A percentile compares a stretch with the other conserved stretches of the same genome.
Conservation (phyloP, 2,329 filamentous ascomycete genomes). For the Cercospora sp. region DNA sequence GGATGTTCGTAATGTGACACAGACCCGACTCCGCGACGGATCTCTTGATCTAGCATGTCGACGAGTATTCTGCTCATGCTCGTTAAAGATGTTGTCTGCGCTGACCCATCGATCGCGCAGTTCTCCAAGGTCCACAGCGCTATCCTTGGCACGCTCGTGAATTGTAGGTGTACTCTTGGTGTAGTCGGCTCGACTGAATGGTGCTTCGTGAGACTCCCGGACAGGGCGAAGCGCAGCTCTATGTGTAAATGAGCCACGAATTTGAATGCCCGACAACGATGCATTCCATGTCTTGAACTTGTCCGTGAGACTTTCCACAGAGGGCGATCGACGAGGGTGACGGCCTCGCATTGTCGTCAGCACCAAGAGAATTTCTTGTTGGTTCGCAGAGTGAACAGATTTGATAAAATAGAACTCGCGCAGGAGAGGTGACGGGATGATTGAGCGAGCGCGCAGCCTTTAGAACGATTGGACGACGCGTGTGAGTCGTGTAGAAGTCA, state of each 20-base stretch:
- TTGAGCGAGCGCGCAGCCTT: background rate
- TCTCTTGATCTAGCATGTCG: background rate
- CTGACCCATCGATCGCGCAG: background rate
- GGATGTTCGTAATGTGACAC: conserved; percentile 1
- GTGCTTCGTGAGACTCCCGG: background rate
- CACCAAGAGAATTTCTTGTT: background rate
- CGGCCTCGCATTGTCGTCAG: conserved; percentile 5
- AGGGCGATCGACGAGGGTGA: background rate
- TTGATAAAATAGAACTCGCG: background rate
- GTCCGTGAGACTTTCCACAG: conserved; percentile 14
- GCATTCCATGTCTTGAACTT: conserved; percentile 16
- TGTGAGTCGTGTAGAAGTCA: conserved; percentile 6
- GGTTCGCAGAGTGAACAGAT: background rate
- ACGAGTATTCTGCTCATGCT: conserved; percentile 1
- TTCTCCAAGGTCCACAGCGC: conserved; percentile 10
- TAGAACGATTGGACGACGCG: background rate
- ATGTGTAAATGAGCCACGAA: conserved; percentile 10
- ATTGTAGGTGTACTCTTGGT: conserved; percentile 4
- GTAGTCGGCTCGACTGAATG: background rate
- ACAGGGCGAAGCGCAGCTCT: conserved; percentile 1
- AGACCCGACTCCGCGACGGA: conserved; percentile 7
- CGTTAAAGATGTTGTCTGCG: background rate
- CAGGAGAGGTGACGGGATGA: background rate
- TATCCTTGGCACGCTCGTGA: conserved; percentile 8
- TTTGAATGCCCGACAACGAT: conserved; percentile 2